Evolutionary conservation across 805 yeast species (phyloP).

Genomic region (Metschnikowia vanudenii): DNA sequence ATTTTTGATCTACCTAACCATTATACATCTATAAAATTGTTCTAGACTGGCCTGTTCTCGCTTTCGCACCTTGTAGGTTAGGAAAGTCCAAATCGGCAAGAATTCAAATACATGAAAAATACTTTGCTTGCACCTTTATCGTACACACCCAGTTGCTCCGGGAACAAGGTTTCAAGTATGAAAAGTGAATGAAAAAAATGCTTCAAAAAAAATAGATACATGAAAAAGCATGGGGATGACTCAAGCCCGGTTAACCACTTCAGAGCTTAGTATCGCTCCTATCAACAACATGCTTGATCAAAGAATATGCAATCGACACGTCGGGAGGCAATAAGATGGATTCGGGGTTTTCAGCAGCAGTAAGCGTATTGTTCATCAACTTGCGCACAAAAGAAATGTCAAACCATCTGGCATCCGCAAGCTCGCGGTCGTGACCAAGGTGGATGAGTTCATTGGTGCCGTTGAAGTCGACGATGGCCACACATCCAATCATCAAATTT

Average conservation of each 20-base stretch:
- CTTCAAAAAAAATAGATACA: too few relatives aligned
- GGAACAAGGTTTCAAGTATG: background rate
- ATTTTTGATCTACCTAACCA: too few relatives aligned
- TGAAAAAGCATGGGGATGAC: background rate
- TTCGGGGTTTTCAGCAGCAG: slow-evolving; percentile 30
- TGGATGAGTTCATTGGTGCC: slow-evolving; percentile 63
- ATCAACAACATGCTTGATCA: slow-evolving; percentile 44
- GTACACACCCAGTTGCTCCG: too few relatives aligned
- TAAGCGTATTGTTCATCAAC: slow-evolving; percentile 30
- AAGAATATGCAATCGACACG: slow-evolving; percentile 43
- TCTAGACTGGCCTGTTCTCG: too few relatives aligned
- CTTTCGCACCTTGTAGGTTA: too few relatives aligned
- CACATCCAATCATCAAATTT: slow-evolving; percentile 89
- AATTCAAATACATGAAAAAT: too few relatives aligned
- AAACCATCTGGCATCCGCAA: slow-evolving; percentile 86
- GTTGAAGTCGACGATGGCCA: slow-evolving; percentile 72
- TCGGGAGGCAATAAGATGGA: slow-evolving; percentile 43
- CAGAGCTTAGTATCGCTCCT: slow-evolving; percentile 20
- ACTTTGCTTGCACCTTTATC: too few relatives aligned
- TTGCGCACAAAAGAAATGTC: slow-evolving; percentile 50
- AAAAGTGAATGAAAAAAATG: too few relatives aligned
- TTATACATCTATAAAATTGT: too few relatives aligned
- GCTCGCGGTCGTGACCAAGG: slow-evolving; percentile 81
- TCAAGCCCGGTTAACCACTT: background rate
- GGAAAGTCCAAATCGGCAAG: too few relatives aligned